These are phyloP conservation scores for Aspergillus transmontanensis DNA, from an alignment of 2,329 filamentous ascomycete species.

Conservation along the genomic window DNA sequence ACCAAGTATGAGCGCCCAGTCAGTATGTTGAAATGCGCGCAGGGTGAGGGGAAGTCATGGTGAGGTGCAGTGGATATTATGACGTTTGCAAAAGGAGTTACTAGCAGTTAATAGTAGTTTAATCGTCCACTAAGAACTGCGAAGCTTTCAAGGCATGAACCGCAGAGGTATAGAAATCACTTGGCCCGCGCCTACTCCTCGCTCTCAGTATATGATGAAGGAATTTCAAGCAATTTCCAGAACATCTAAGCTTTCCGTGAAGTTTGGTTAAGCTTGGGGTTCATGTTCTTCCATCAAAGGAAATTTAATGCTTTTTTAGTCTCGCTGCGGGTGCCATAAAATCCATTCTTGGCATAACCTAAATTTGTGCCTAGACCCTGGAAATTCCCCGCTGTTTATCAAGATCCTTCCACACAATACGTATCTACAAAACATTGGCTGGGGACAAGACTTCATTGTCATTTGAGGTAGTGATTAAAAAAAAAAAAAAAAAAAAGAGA, in stretches of 20 bases:
- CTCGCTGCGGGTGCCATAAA: neutral
- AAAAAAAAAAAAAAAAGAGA: no score
- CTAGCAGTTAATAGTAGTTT: neutral
- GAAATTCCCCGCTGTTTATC: neutral
- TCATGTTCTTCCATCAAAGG: neutral
- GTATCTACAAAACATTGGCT: no score
- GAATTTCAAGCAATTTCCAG: neutral
- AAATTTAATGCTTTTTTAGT: neutral
- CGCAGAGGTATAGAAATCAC: neutral
- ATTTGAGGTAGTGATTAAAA: no score
- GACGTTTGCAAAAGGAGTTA: conserved; percentile 1
- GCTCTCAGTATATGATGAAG: neutral
- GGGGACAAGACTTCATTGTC: no score
- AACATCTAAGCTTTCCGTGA: neutral
- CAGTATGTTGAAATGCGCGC: neutral
- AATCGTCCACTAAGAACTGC: neutral
- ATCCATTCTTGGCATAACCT: conserved; percentile 2
- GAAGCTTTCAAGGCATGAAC: neutral
- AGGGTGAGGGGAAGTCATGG: conserved; percentile 2
- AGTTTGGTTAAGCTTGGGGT: neutral
- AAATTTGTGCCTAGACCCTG: neutral
- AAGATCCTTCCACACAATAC: no score
- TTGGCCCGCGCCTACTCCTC: neutral
- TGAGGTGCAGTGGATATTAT: neutral
- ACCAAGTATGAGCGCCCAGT: neutral